Percentiles rank a stretch among this genome's conserved stretches.
Conservation (phyloP, 1,139 yeast genomes). For the Geotrichum candidum region DNA sequence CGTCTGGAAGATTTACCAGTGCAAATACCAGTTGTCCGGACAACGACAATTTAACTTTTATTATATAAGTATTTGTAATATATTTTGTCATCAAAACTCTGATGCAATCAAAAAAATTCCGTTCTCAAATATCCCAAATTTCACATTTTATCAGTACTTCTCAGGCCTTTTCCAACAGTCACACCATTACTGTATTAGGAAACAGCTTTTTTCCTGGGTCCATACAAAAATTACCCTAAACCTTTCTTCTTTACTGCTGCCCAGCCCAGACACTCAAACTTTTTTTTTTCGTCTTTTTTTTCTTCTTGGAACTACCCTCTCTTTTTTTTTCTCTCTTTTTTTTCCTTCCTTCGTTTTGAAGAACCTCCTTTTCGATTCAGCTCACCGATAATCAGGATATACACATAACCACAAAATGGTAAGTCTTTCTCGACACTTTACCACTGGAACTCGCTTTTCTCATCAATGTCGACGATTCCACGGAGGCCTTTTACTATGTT, state of each 20-base stretch:
- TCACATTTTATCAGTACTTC: not conserved
- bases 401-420: constrained; percentile 18
- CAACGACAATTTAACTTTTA: not conserved
- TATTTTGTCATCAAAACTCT: not conserved
- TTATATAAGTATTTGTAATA: not conserved
- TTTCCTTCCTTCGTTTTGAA: not conserved
- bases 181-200: not conserved
- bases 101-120: not conserved
- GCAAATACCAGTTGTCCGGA: not conserved
- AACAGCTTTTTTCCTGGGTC: not conserved
- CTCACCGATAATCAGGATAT: constrained; percentile 10
- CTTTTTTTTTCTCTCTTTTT: constrained; percentile 1
- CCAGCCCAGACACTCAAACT: not conserved
- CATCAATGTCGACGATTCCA: not conserved
- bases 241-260: not conserved
- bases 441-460: not conserved
- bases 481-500: not conserved
- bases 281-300: constrained; percentile 4
- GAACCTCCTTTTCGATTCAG: constrained; percentile 6
- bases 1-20: not conserved
- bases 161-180: not conserved
- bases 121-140: not conserved
- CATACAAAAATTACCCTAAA: constrained; percentile 4
- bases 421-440: not conserved
- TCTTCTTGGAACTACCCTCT: constrained; percentile 3